phyloP scores from a whole-genome alignment of 495 filamentous ascomycete species.

The Xylaria sp. region DNA sequence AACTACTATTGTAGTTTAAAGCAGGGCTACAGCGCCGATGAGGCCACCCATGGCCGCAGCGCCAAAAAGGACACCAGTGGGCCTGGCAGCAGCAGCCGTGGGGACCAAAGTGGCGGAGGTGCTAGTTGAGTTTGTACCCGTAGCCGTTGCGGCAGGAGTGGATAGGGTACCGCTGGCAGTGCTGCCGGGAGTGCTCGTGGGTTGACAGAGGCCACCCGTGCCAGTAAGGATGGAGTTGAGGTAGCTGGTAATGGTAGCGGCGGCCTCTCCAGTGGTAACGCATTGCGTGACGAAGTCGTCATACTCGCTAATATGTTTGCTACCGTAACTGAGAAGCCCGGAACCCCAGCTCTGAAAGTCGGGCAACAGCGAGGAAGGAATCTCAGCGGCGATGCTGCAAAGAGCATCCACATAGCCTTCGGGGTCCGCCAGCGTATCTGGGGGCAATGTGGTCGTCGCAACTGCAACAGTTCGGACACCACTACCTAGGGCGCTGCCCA shows the following conservation, averaged over 20 bases:
- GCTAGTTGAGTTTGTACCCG: not conserved
- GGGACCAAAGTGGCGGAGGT: not conserved
- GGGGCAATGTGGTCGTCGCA: slow-evolving; percentile 1
- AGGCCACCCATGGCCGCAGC: slow-evolving; percentile 6
- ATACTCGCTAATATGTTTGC: slow-evolving; percentile 4
- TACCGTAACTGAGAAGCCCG: slow-evolving; percentile 9
- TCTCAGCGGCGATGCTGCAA: slow-evolving; percentile 5
- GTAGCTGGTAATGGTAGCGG: slow-evolving; percentile 9
- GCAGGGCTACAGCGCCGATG: slow-evolving; percentile 1
- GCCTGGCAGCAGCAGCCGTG: slow-evolving; percentile 8
- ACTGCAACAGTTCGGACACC: not conserved
- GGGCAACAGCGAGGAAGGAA: slow-evolving; percentile 12
- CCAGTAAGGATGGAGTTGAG: slow-evolving; percentile 1
- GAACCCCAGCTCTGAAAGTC: not conserved
- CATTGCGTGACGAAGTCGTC: slow-evolving; percentile 9
- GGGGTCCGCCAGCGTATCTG: slow-evolving; percentile 14
- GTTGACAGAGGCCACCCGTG: slow-evolving; percentile 2
- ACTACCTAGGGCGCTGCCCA: not conserved
- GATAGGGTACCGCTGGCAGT: not conserved
- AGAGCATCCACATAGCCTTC: not conserved
- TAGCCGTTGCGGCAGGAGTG: not conserved
- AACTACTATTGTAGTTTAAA: not conserved
- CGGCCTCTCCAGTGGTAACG: slow-evolving; percentile 9
- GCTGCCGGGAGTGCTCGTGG: not conserved
- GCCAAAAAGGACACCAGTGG: slow-evolving; percentile 10